Evolutionary conservation across 164 flowering plant genomes (phyloP), one percentile per base, ranked within the genome.

Genomic region (Santalum album): DNA sequence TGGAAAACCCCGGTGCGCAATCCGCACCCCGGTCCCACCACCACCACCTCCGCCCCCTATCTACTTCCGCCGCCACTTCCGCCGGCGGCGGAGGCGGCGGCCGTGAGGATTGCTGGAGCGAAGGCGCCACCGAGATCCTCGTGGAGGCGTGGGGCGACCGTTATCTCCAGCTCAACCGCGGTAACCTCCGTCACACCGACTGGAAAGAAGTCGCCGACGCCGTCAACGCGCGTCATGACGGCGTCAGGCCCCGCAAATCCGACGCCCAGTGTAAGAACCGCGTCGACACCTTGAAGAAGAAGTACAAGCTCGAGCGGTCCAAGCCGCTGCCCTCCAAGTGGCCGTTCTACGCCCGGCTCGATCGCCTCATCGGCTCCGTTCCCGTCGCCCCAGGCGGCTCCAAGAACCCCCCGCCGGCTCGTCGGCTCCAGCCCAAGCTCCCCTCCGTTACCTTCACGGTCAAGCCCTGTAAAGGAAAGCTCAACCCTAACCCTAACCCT

Each of bases 221-320:
- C 25, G 50, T 46, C 25, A 46, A 46, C 25, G 12, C 21, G 10
- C 11, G 50, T 0, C 22, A 19, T n/a, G 23, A 46, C 23, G 23
- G 25, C 50, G 47, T 9, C 15, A 46, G 18, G 25, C 7, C 50
- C 14, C 50, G 50, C 23, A 46, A 23, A 15, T n/a, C 50, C 22
- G 50, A 46, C 50, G 50, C 25, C 22, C 50, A 46, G 50, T 46
- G 50, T 22, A 46, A 46, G 50, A 46, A 46, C 25, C 50, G 50
- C 50, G 16, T 46, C 22, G 50, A 46, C 23, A 46, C 89, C 11
- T 54, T 87, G 27, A 87, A 87, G 74, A 87, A 84, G 80, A 87
- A 84, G 63, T 87, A 70, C 63, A 84, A 82, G 72, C 19, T 70
- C 1, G 91, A 84, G 70, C 80, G 69, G 47, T 62, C 84, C 29